These are phyloP conservation scores for Tagetes patula DNA, from an alignment of 129 eudicot species.

Conservation along the genomic window DNA sequence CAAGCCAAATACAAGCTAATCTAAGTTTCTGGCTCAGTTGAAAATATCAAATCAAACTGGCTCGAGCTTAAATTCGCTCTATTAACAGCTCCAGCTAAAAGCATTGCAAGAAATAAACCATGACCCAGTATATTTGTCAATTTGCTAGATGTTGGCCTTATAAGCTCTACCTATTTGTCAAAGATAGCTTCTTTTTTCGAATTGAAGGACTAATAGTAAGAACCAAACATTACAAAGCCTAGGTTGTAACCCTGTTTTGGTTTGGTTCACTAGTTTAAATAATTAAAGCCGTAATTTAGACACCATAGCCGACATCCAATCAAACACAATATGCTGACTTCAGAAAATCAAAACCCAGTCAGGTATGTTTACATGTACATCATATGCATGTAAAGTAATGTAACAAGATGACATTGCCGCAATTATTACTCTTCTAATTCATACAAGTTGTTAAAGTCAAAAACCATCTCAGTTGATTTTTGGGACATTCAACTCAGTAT, in stretches of 20 bases:
- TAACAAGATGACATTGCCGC: conserved; percentile 27
- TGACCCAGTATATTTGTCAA: neutral
- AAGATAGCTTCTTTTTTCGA: neutral
- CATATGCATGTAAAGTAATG: conserved; percentile 26
- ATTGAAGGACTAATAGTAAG: neutral
- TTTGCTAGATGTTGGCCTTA: neutral
- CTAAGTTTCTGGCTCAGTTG: neutral
- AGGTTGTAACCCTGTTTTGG: neutral
- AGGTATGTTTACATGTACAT: conserved; percentile 29
- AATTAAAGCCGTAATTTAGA: neutral
- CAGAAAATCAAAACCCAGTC: conserved; percentile 4
- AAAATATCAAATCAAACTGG: neutral
- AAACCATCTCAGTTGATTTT: conserved; percentile 21
- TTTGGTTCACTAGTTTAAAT: neutral
- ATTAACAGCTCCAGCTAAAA: neutral
- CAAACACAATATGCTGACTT: conserved; percentile 7
- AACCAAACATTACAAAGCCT: neutral
- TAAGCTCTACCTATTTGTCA: neutral
- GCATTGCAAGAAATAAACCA: neutral
- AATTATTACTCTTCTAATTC: conserved; percentile 37
- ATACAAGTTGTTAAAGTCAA: conserved; percentile 30
- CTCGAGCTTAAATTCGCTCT: neutral
- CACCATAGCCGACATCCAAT: neutral
- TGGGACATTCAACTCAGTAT: conserved; percentile 16
- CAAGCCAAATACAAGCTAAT: neutral